Evolutionary conservation across 2,329 filamentous ascomycete genomes (phyloP).

Genomic region (Aspergillus hiratsukae): DNA sequence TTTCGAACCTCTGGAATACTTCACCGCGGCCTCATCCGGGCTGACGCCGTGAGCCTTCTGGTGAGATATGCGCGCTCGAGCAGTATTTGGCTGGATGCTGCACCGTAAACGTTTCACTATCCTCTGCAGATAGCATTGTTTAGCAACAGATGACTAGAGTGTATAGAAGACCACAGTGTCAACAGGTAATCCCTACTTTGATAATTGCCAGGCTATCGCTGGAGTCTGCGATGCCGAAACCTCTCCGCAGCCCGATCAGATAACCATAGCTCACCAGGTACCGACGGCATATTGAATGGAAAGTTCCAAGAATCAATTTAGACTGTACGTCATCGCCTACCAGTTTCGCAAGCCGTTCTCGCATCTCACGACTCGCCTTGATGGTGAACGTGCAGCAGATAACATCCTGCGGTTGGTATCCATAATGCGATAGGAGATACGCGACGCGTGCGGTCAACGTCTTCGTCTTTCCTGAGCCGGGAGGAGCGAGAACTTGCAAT

Average conservation of each 20-base stretch:
- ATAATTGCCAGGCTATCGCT: slow-evolving; percentile 75
- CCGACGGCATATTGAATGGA: slow-evolving; percentile 84
- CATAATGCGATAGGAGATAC: slow-evolving; percentile 70
- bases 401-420: slow-evolving; percentile 76
- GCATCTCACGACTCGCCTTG: slow-evolving; percentile 93
- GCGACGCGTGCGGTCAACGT: slow-evolving; percentile 90
- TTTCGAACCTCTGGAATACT: slow-evolving; percentile 33
- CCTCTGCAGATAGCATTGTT: slow-evolving; percentile 40
- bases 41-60: slow-evolving; percentile 55
- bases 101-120: slow-evolving; percentile 72
- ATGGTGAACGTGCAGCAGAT: slow-evolving; percentile 97
- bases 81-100: slow-evolving; percentile 63
- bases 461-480: slow-evolving; percentile 84
- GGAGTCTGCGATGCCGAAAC: slow-evolving; percentile 88
- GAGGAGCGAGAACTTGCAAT: slow-evolving; percentile 59
- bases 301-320: slow-evolving; percentile 82
- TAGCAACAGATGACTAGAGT: slow-evolving; percentile 5
- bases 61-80: slow-evolving; percentile 68
- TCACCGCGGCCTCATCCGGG: slow-evolving; percentile 40
- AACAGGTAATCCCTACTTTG: slow-evolving; percentile 38
- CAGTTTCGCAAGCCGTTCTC: slow-evolving; percentile 73
- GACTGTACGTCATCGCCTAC: slow-evolving; percentile 72
- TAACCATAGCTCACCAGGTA: slow-evolving; percentile 82
- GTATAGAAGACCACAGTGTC: background rate
- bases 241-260: slow-evolving; percentile 72